A percentile compares a stretch with the other conserved stretches of the same genome.
These are phyloP conservation scores for Lachnellula cervina DNA, from an alignment of 2,329 filamentous ascomycete species.

Conservation along the genomic window DNA sequence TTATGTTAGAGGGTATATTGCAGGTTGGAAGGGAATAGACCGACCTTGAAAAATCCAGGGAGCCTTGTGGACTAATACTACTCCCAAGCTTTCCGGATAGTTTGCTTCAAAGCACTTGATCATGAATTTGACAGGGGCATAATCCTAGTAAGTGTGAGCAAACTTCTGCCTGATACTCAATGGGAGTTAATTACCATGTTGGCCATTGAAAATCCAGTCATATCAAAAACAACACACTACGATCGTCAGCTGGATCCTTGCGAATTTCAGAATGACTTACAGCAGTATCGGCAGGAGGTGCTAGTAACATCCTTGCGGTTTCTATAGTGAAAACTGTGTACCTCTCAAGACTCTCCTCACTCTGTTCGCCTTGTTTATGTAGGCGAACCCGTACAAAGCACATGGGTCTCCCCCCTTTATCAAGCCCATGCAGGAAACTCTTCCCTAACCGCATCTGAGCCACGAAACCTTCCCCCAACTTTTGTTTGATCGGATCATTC, in stretches of 20 bases:
- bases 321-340: constrained; percentile 95
- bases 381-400: constrained; percentile 79
- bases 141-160: constrained; percentile 55
- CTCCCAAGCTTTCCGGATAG: constrained; percentile 87
- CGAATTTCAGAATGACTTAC: constrained; percentile 49
- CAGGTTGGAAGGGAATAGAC: constrained; percentile 21
- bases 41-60: constrained; percentile 93
- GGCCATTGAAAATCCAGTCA: constrained; percentile 87
- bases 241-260: background rate
- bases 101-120: constrained; percentile 99
- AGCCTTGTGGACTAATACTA: constrained; percentile 89
- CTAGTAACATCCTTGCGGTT: constrained; percentile 79
- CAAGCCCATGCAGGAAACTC: constrained; percentile 82
- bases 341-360: constrained; percentile 73
- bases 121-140: constrained; percentile 96
- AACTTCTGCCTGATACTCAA: background rate
- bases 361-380: constrained; percentile 78
- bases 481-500: constrained; percentile 57
- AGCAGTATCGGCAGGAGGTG: constrained; percentile 81
- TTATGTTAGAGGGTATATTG: constrained; percentile 9
- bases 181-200: constrained; percentile 69
- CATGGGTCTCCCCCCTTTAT: constrained; percentile 80
- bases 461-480: constrained; percentile 69
- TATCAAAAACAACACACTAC: constrained; percentile 89
- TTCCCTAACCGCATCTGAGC: constrained; percentile 84